Percentiles rank a stretch among this genome's conserved stretches.
Conservation (phyloP, 2,329 filamentous ascomycete species). For the Pyrenochaeta sp. region DNA sequence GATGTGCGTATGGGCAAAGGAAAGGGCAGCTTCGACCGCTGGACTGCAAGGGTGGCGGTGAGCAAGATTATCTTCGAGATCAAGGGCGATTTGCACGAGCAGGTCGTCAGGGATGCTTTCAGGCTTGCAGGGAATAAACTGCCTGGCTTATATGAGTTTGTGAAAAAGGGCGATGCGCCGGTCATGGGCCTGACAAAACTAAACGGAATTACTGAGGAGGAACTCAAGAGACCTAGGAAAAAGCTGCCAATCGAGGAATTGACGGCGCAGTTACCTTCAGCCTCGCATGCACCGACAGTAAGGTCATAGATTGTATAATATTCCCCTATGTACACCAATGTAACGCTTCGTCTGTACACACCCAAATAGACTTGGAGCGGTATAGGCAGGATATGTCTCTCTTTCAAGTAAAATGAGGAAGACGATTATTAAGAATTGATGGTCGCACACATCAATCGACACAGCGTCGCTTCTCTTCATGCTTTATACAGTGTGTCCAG, state of each 20-base stretch:
- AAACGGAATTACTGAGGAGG: slow-evolving; percentile 81
- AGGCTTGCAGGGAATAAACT: slow-evolving; percentile 93
- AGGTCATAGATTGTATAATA: slow-evolving; percentile 17
- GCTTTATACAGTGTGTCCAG: slow-evolving; percentile 93
- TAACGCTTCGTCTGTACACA: background rate
- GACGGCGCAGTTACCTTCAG: slow-evolving; percentile 74
- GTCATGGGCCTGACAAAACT: slow-evolving; percentile 89
- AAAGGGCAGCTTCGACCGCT: slow-evolving; percentile 96
- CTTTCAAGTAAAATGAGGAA: no score
- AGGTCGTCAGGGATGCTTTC: slow-evolving; percentile 92
- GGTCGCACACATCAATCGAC: background rate
- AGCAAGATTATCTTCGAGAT: slow-evolving; percentile 94
- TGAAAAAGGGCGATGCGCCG: slow-evolving; percentile 88
- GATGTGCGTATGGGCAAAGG: slow-evolving; percentile 99
- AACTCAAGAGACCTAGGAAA: slow-evolving; percentile 81
- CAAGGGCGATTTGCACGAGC: slow-evolving; percentile 91
- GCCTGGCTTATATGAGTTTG: slow-evolving; percentile 91
- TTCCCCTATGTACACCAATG: slow-evolving; percentile 9
- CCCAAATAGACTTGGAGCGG: background rate
- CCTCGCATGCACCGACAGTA: slow-evolving; percentile 9
- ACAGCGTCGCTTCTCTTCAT: slow-evolving; percentile 45
- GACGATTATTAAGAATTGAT: background rate
- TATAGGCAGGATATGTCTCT: no score
- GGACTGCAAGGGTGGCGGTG: slow-evolving; percentile 88
- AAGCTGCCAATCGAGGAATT: slow-evolving; percentile 63